Evolutionary conservation across 805 yeast genomes (phyloP).

Genomic region (Cephaloascus albidus): DNA sequence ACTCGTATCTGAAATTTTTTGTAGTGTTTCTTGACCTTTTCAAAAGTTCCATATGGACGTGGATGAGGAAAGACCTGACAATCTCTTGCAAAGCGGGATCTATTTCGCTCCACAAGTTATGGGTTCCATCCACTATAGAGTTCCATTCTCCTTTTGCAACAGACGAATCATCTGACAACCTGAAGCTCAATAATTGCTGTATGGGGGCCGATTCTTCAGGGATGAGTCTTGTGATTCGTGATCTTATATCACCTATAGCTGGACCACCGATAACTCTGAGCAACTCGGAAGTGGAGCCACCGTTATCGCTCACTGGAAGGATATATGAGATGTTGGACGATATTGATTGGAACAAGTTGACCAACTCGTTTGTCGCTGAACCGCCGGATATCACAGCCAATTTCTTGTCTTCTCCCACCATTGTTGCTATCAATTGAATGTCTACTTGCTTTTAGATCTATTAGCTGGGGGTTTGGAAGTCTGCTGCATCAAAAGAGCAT

Average conservation of each 20-base stretch:
- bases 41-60: conserved; percentile 68
- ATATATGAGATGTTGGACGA: conserved; percentile 48
- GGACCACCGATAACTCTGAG: conserved; percentile 87
- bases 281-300: conserved; percentile 90
- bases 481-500: too few species aligned
- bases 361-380: conserved; percentile 77
- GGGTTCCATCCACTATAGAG: conserved; percentile 69
- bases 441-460: too few species aligned
- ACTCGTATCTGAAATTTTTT: conserved; percentile 58
- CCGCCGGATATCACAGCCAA: conserved; percentile 61
- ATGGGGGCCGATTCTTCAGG: conserved; percentile 35
- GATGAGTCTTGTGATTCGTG: conserved; percentile 68
- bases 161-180: conserved; percentile 38
- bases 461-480: too few species aligned
- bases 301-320: conserved; percentile 84
- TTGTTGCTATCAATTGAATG: background rate
- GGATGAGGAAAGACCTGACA: conserved; percentile 66
- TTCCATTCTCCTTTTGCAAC: conserved; percentile 70
- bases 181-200: conserved; percentile 25
- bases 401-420: conserved; percentile 3
- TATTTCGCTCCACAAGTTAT: conserved; percentile 54
- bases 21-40: conserved; percentile 50
- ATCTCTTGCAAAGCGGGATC: conserved; percentile 59
- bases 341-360: conserved; percentile 42
- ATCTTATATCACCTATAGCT: conserved; percentile 87